A percentile compares a stretch with the other conserved stretches of the same genome.
phyloP scores from a whole-genome alignment of 352 stramenopile genomes.

The Phytophthora idaei region DNA sequence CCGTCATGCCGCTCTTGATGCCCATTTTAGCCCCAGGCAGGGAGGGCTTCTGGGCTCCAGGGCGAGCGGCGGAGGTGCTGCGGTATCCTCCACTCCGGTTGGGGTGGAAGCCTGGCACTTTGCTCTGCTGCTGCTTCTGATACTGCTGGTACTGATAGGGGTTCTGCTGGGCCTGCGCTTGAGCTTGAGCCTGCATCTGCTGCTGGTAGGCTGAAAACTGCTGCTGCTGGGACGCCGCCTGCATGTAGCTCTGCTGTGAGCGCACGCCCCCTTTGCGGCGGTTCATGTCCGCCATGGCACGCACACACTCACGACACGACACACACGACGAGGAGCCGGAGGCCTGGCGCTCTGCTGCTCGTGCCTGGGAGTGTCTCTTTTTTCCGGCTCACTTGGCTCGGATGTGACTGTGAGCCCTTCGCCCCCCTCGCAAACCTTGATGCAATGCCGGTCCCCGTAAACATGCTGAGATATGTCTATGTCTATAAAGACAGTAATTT shows the following conservation, averaged over 20 bases:
- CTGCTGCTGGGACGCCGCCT: constrained; percentile 34
- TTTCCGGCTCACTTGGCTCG: constrained; percentile 24
- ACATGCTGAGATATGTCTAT: constrained; percentile 24
- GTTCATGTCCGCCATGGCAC: constrained; percentile 54
- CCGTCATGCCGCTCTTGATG: constrained; percentile 90
- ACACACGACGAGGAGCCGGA: constrained; percentile 7
- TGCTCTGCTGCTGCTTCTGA: constrained; percentile 46
- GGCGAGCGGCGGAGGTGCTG: constrained; percentile 10
- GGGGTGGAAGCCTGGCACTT: constrained; percentile 32
- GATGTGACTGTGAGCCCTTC: constrained; percentile 23
- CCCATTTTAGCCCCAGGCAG: constrained; percentile 71
- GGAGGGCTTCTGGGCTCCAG: constrained; percentile 37
- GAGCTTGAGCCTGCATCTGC: constrained; percentile 34
- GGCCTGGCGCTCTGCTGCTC: constrained; percentile 9
- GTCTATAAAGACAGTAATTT: neutral
- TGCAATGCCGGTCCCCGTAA: constrained; percentile 14
- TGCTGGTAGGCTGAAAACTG: constrained; percentile 47
- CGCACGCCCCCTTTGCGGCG: constrained; percentile 51
- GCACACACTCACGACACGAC: constrained; percentile 25
- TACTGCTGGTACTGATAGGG: constrained; percentile 50
- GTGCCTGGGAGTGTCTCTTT: constrained; percentile 16
- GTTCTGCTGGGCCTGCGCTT: constrained; percentile 35
- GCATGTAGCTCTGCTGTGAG: constrained; percentile 52
- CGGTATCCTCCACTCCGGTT: constrained; percentile 34
- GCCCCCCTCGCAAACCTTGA: constrained; percentile 15